Evolutionary conservation across 148 eudicot genomes (phyloP), one percentile per base, ranked within the genome.

Genomic region (Euryodendron excelsum): DNA sequence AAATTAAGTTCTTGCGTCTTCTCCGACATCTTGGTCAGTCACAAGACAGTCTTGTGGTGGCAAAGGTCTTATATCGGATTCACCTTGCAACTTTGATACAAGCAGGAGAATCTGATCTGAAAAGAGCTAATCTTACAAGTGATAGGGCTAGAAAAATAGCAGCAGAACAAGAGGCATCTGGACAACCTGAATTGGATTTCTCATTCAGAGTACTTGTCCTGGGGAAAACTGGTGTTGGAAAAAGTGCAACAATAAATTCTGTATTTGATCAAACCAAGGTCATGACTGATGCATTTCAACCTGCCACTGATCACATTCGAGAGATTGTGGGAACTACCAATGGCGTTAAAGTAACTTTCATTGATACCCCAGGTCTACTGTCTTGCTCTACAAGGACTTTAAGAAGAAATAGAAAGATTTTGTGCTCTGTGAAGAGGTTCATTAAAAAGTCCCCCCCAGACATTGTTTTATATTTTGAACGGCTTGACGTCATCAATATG

Each of bases 181-280:
- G 91, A 31, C 73, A 44, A 31, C 94, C 93, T 5, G 84, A 84
- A 77, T 77, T 88, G 74, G 92, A 93, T 80, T 92, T 92, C 80
- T 88, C 96, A 55, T 60, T 96, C 61, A 88, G 82, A 75, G 86
- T 93, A 74, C 91, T 93, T 59, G 86, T 93, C 63, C 58, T 96
- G 83, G 98, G 99, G 28, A 93, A 84, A 85, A 93, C 97, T 15
- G 99, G 99, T 30, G 97, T 91, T 66, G 99, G 99, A 55, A 96
- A 96, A 80, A 96, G 99, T 61, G 93, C 98, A 73, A 93, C 99
- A 27, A 93, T 96, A 79, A 96, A 96, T 83, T 92, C 98, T 27
- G 84, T 96, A 47, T 89, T 96, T 74, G 83, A 89, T 82, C 90
- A 93, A 75, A 79, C 84, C 25, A 96, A 87, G 85, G 84, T 88